Percentiles rank a stretch among this genome's conserved stretches.
phyloP scores from a whole-genome alignment of 2,329 filamentous ascomycete species.

The Cladosporium sp. region DNA sequence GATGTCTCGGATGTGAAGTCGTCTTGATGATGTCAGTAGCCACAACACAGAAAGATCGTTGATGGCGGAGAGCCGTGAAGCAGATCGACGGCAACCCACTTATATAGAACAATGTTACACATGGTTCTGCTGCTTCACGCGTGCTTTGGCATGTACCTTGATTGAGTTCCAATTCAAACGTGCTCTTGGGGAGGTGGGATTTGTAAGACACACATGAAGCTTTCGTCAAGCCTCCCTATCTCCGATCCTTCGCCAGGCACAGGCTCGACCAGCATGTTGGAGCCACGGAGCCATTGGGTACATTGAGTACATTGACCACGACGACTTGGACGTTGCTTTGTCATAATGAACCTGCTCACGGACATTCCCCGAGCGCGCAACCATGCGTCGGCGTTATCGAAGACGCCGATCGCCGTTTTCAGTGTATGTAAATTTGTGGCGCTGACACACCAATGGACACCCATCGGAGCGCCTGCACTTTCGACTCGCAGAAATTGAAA shows the following conservation, averaged over 20 bases:
- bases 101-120: neutral
- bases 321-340: neutral
- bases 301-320: neutral
- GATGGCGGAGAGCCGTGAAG: neutral
- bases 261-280: neutral
- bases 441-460: neutral
- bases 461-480: neutral
- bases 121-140: neutral
- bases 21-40: conserved; percentile 12
- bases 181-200: neutral
- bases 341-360: neutral
- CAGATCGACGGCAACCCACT: neutral
- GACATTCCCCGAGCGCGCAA: neutral
- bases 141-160: neutral
- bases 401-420: neutral
- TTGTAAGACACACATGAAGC: neutral
- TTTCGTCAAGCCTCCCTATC: neutral
- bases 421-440: neutral
- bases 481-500: neutral
- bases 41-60: neutral
- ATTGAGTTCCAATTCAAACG: neutral
- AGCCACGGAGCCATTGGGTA: neutral
- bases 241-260: neutral
- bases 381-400: neutral
- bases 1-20: neutral